These are phyloP conservation scores for Orbilia javanica DNA, from an alignment of 2,329 filamentous ascomycete species.

Conservation along the genomic window DNA sequence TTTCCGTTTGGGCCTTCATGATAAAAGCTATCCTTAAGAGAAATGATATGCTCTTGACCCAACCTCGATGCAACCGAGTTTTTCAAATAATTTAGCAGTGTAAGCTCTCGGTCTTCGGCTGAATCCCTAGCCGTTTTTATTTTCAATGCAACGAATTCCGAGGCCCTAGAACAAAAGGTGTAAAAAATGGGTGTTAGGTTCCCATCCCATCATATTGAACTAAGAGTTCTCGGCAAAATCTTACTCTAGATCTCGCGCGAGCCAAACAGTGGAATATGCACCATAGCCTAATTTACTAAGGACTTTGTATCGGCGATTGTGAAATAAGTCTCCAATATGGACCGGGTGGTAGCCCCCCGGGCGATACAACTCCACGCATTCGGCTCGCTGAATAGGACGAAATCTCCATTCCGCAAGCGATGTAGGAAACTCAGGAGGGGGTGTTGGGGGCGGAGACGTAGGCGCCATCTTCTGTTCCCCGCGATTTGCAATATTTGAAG, in stretches of 20 bases:
- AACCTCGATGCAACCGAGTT: background rate
- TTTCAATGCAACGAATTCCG: constrained; percentile 29
- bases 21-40: constrained; percentile 26
- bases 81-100: constrained; percentile 1
- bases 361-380: constrained; percentile 57
- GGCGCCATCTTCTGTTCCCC: no score
- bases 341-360: constrained; percentile 63
- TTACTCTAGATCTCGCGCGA: constrained; percentile 63
- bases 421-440: background rate
- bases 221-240: no score
- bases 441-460: no score
- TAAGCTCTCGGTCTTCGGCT: background rate
- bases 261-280: constrained; percentile 62
- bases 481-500: no score
- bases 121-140: constrained; percentile 22
- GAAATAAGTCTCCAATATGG: constrained; percentile 61
- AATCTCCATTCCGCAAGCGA: no score
- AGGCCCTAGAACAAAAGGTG: background rate
- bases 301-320: constrained; percentile 62
- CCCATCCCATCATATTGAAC: background rate
- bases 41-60: background rate
- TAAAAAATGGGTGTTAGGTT: background rate
- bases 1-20: constrained; percentile 19
- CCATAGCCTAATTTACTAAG: constrained; percentile 63
- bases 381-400: no score